Evolutionary conservation across 495 filamentous ascomycete genomes (phyloP).

Genomic region (Gamarada debralockiae): DNA sequence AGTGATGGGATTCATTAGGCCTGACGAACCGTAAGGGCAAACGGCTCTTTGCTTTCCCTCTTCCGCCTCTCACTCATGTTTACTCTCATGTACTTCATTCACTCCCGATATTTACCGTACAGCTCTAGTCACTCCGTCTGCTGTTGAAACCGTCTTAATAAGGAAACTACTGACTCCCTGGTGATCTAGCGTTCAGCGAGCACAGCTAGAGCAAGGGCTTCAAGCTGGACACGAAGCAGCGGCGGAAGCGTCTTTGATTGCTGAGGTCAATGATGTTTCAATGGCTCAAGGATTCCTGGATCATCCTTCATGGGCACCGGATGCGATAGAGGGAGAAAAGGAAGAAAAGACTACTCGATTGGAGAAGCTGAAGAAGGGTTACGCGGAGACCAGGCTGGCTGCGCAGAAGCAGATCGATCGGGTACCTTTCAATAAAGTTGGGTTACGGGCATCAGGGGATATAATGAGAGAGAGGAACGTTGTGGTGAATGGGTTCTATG

Average conservation of each 20-base stretch:
- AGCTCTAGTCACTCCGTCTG: no score
- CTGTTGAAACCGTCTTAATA: no score
- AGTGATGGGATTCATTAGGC: constrained; percentile 52
- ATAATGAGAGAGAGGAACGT: constrained; percentile 37
- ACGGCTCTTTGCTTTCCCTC: no score
- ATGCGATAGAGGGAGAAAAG: constrained; percentile 26
- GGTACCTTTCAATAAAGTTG: constrained; percentile 50
- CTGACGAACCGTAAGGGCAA: constrained; percentile 22
- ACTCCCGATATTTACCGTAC: no score
- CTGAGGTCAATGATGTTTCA: constrained; percentile 45
- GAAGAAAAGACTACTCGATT: constrained; percentile 1
- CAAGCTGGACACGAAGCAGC: constrained; percentile 28
- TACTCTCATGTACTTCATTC: no score
- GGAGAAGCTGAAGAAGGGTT: constrained; percentile 33
- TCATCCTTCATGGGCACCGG: constrained; percentile 49
- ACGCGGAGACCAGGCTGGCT: constrained; percentile 33
- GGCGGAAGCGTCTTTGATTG: constrained; percentile 35
- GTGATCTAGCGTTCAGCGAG: constrained; percentile 7
- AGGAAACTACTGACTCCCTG: no score
- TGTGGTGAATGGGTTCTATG: constrained; percentile 18
- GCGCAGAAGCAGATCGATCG: constrained; percentile 48
- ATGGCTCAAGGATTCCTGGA: constrained; percentile 46
- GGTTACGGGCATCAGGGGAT: constrained; percentile 49
- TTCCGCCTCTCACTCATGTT: no score
- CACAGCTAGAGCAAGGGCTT: constrained; percentile 25